Conservation (phyloP, 106 monocot genomes). For the Dioscorea alata region DNA sequence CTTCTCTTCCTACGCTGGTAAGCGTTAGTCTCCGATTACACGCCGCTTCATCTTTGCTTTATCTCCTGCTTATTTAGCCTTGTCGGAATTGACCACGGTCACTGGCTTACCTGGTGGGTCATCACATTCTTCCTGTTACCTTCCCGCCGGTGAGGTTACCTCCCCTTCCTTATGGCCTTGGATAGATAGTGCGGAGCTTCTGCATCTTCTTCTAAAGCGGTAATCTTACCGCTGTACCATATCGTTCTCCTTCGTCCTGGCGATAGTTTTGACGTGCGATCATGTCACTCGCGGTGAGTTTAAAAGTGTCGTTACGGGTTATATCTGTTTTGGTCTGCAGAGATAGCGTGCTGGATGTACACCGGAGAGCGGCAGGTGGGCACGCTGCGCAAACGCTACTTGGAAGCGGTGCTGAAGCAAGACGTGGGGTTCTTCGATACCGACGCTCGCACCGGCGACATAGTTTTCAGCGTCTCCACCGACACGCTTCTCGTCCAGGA, state of each 20-base stretch:
- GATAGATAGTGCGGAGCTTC: too few species aligned
- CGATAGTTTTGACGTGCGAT: neutral
- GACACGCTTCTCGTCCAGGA: constrained; percentile 98
- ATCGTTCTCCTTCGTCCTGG: too few species aligned
- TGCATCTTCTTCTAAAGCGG: too few species aligned
- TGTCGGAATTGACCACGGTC: neutral
- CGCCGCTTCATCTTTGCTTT: neutral
- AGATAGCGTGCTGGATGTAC: constrained; percentile 99
- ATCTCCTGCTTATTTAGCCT: neutral
- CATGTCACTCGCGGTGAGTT: too few species aligned
- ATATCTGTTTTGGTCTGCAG: constrained; percentile 22
- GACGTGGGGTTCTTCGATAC: constrained; percentile 99
- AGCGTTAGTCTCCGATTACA: constrained; percentile 4
- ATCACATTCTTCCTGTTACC: neutral
- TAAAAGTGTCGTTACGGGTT: neutral
- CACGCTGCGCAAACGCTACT: constrained; percentile 60
- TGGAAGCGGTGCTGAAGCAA: constrained; percentile 86
- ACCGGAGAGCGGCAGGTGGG: constrained; percentile 95
- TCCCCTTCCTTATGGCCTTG: too few species aligned
- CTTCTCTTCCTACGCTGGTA: constrained; percentile 93
- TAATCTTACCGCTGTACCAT: too few species aligned
- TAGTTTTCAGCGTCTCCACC: constrained; percentile 95
- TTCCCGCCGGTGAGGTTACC: too few species aligned
- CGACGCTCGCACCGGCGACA: constrained; percentile 91
- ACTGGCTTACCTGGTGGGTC: neutral